Base-by-base conservation (phyloP, 1,284 basidiomycete genomes). In the Malassezia dermatis region DNA sequence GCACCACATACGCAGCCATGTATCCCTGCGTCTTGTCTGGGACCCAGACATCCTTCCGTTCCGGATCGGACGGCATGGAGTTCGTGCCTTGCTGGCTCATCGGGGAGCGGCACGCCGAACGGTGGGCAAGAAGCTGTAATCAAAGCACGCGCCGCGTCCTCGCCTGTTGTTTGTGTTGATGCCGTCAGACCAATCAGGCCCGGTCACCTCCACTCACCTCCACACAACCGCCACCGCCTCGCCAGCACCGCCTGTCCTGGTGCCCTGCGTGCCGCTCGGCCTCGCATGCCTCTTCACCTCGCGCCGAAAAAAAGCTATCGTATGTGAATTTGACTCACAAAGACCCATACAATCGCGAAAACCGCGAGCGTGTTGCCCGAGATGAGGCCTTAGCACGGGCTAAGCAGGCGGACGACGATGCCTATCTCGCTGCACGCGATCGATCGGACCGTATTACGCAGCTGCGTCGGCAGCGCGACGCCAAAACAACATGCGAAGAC, bases 1-100 rank as follows among this genome's bases (percentile, higher is more conserved):
- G 83, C 60, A 87, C 81, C 21, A 94, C 86, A 85, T 87, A 91
- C 51, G 86, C 89, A 40, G 87, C 84, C 35, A 91, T 80, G 75
- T 93, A 94, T 5, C 90, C 90, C 59, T 89, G 85, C 72, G 81
- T 82, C 62, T 85, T 82, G 75, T 93, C 89, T 1, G 88, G 88
- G 23, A 91, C 85, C 89, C 89, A 94, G 2, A 94, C 89, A 85
- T 87, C 90, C 76, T 86, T 90, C 17, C 55, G 31, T 17, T 53
- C 52, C 93, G 80, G 89, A 87, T 73, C 89, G 91, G 32, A 48
- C 35, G 46, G 46, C 21, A 48, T 35, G 32, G 30, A 13, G 17
- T 15, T 32, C 24, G 23, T 51, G 28, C 34, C 34, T 11, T 31
- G 19, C 26, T 48, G 32, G 39, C 19, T 42, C 48, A 50, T 50